Evolutionary conservation across 176 grass and related monocot genomes (phyloP).

Genomic region (Eremochloa ophiuroides): DNA sequence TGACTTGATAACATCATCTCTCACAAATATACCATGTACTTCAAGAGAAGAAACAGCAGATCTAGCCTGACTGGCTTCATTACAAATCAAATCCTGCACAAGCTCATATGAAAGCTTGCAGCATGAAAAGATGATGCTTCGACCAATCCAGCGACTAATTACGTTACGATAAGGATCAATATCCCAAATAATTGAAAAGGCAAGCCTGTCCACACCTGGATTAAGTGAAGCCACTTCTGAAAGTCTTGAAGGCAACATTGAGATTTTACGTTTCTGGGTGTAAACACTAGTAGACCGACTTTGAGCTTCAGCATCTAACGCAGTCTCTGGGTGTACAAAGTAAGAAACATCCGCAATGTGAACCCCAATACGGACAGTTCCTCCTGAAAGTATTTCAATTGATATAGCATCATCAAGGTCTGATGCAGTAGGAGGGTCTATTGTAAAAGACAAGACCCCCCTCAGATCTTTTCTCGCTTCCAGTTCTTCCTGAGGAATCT

Average conservation of each 20-base stretch:
- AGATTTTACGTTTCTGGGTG: slow-evolving; percentile 58
- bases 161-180: slow-evolving; percentile 75
- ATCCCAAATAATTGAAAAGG: slow-evolving; percentile 95
- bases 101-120: slow-evolving; percentile 89
- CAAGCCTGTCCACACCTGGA: slow-evolving; percentile 78
- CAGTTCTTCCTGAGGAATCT: slow-evolving; percentile 66
- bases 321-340: slow-evolving; percentile 80
- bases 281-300: slow-evolving; percentile 86
- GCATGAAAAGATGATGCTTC: slow-evolving; percentile 72
- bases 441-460: slow-evolving; percentile 68
- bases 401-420: slow-evolving; percentile 97
- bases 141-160: slow-evolving; percentile 81
- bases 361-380: slow-evolving; percentile 74
- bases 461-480: slow-evolving; percentile 75
- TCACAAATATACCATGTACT: slow-evolving; percentile 63
- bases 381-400: slow-evolving; percentile 56
- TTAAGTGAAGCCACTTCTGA: slow-evolving; percentile 74
- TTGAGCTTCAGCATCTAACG: slow-evolving; percentile 79
- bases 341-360: slow-evolving; percentile 95
- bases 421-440: slow-evolving; percentile 72
- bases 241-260: slow-evolving; percentile 81
- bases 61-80: slow-evolving; percentile 30
- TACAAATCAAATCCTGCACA: slow-evolving; percentile 65
- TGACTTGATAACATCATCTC: slow-evolving; percentile 61
- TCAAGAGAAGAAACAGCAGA: slow-evolving; percentile 44